Conservation (phyloP, 1,284 basidiomycete species). For the Ceratorhiza oryzae-sativae region DNA sequence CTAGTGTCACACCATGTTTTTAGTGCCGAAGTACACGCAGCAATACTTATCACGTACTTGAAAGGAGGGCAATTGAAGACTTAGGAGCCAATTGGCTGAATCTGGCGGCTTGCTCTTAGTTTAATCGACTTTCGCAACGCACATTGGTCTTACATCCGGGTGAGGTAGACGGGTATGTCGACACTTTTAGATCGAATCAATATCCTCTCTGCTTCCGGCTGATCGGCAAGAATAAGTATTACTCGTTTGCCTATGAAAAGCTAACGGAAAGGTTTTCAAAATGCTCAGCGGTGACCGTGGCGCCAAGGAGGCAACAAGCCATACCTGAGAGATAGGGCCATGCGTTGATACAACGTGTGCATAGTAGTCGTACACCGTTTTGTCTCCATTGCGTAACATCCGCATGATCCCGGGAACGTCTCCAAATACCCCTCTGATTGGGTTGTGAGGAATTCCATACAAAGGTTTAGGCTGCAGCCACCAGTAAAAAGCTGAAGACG, state of each 20-base stretch:
- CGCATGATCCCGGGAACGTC: slow-evolving; percentile 14
- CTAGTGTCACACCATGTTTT: no score
- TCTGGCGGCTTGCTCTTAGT: background rate
- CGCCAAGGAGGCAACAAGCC: background rate
- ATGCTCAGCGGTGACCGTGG: background rate
- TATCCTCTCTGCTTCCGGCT: background rate
- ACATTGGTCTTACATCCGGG: background rate
- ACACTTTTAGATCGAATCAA: background rate
- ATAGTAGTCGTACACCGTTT: slow-evolving; percentile 8
- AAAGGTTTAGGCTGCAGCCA: slow-evolving; percentile 22
- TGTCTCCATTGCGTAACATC: background rate
- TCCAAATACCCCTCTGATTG: background rate
- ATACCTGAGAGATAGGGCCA: slow-evolving; percentile 15
- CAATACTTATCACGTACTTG: background rate
- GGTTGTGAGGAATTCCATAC: slow-evolving; percentile 9
- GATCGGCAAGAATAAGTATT: slow-evolving; percentile 8
- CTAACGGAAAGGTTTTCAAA: background rate
- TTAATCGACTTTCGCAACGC: background rate
- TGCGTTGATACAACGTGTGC: background rate
- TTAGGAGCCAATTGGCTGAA: background rate
- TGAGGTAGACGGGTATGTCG: background rate
- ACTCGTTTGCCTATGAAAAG: slow-evolving; percentile 8
- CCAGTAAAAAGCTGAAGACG: background rate
- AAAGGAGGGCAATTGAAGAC: background rate
- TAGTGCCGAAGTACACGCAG: no score